These are phyloP conservation scores for Chaetomiaceae sp. DNA, from an alignment of 2,329 filamentous ascomycete species.

Conservation along the genomic window DNA sequence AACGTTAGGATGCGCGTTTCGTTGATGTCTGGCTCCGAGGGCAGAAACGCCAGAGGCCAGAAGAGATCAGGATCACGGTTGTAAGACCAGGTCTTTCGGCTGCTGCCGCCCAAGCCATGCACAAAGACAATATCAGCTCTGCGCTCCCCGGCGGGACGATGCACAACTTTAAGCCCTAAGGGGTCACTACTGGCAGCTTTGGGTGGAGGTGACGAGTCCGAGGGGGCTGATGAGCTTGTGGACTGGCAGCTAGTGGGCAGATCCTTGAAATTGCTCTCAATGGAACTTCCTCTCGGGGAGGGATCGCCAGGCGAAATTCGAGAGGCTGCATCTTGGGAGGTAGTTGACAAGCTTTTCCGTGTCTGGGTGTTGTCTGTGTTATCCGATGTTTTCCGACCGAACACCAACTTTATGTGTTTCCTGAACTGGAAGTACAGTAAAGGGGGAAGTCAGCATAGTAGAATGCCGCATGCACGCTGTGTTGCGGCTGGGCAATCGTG, in stretches of 20 bases:
- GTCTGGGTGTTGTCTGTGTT: not conserved
- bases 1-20: conserved; percentile 31
- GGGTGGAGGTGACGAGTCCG: not conserved
- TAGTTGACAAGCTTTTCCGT: not conserved
- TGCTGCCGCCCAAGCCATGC: conserved; percentile 33
- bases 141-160: not conserved
- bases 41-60: conserved; percentile 31
- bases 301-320: not conserved
- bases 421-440: no score
- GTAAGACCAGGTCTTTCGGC: conserved; percentile 30
- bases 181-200: no score
- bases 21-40: conserved; percentile 27
- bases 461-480: no score
- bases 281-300: not conserved
- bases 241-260: not conserved
- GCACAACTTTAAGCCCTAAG: conserved; percentile 9
- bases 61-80: conserved; percentile 27
- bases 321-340: not conserved
- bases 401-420: no score
- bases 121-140: conserved; percentile 32
- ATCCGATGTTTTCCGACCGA: not conserved
- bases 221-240: not conserved
- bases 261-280: no score
- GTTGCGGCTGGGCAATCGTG: no score
- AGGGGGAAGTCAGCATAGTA: no score